Conservation (phyloP, 257 asterid genomes). For the Solanum sejunctum region DNA sequence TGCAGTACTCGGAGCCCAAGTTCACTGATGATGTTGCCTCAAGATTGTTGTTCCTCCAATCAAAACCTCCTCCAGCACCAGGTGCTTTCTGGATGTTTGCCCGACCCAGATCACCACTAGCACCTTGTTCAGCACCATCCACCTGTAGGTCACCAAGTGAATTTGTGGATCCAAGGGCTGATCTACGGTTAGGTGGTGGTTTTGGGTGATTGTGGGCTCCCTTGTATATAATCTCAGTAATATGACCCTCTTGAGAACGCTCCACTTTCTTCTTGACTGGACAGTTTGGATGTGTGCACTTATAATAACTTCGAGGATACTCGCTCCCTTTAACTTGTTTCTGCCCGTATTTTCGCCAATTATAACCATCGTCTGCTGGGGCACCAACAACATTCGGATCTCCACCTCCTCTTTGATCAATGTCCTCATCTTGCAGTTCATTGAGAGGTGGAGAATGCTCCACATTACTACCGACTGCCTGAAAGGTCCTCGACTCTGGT, state of each 20-base stretch:
- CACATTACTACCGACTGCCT: constrained; percentile 12
- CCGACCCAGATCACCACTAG: constrained; percentile 28
- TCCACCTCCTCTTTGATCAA: constrained; percentile 40
- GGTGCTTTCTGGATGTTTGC: constrained; percentile 30
- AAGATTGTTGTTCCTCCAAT: constrained; percentile 39
- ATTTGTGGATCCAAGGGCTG: constrained; percentile 36
- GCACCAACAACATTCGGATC: constrained; percentile 39
- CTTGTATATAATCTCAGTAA: constrained; percentile 72
- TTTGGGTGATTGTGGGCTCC: constrained; percentile 71
- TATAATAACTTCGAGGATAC: constrained; percentile 82
- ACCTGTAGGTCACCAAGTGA: constrained; percentile 27
- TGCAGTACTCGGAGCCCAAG: constrained; percentile 30
- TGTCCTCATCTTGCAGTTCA: constrained; percentile 39
- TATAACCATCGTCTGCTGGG: constrained; percentile 65
- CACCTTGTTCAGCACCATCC: constrained; percentile 34
- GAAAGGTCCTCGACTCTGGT: constrained; percentile 16
- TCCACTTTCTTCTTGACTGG: constrained; percentile 81
- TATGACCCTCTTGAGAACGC: constrained; percentile 61
- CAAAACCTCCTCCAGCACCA: constrained; percentile 15
- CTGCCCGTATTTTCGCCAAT: constrained; percentile 88
- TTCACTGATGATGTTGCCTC: constrained; percentile 29
- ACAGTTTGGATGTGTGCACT: constrained; percentile 63
- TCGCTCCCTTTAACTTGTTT: constrained; percentile 81
- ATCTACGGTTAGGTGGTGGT: constrained; percentile 54
- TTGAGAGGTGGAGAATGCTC: constrained; percentile 57